These are phyloP conservation scores for Thielaviopsis populi DNA, from an alignment of 2,329 filamentous ascomycete species.

Conservation along the genomic window DNA sequence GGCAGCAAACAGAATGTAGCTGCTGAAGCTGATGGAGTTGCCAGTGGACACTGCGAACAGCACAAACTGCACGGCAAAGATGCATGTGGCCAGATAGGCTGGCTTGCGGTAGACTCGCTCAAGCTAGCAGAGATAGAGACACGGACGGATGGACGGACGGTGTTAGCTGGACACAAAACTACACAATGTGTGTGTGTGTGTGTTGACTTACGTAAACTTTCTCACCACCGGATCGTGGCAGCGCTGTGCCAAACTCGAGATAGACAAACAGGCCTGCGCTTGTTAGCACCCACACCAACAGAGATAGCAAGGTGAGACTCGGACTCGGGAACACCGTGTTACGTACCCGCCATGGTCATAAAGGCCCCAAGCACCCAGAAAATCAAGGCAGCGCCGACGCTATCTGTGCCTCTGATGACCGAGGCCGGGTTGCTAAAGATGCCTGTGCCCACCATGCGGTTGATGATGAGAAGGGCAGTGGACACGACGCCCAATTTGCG, in stretches of 20 bases:
- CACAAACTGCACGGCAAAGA: conserved; percentile 46
- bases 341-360: conserved; percentile 11
- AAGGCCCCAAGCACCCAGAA: conserved; percentile 20
- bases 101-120: conserved; percentile 40
- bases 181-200: neutral
- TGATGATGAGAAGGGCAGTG: conserved; percentile 39
- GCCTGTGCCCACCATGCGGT: conserved; percentile 45
- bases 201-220: conserved; percentile 40
- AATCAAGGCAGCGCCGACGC: conserved; percentile 27
- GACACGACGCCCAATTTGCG: conserved; percentile 22
- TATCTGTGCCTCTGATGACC: conserved; percentile 37
- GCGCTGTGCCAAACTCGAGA: conserved; percentile 47
- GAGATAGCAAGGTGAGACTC: neutral
- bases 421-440: conserved; percentile 42
- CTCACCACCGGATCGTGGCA: conserved; percentile 47
- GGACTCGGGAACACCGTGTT: neutral
- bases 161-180: neutral
- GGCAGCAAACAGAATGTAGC: conserved; percentile 39
- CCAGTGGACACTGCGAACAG: conserved; percentile 45
- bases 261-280: conserved; percentile 45
- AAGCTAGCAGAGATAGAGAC: conserved; percentile 25
- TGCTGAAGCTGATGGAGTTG: conserved; percentile 43
- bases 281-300: neutral
- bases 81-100: conserved; percentile 42
- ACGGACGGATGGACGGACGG: too few relatives aligned